Percentiles rank a stretch among this genome's conserved stretches.
Evolutionary conservation across 75 land plant genomes (phyloP).

Genomic region (Picea sitchensis): DNA sequence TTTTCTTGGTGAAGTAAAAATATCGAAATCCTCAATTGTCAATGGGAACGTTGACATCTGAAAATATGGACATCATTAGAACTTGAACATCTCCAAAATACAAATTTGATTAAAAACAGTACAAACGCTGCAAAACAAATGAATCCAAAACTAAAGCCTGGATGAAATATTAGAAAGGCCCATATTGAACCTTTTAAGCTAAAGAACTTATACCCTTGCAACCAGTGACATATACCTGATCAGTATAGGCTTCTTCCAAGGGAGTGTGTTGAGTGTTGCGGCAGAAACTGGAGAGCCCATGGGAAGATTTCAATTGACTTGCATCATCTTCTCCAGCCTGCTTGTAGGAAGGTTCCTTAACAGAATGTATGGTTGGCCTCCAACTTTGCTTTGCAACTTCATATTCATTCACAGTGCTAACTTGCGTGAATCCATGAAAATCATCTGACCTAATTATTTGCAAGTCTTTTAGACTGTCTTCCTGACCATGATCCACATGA

Average conservation of each 20-base stretch:
- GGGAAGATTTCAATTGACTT: not conserved
- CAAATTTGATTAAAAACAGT: not conserved
- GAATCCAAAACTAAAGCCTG: constrained; percentile 31
- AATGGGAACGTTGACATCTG: constrained; percentile 30
- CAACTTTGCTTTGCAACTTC: not conserved
- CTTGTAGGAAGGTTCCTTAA: not conserved
- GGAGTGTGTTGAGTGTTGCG: not conserved
- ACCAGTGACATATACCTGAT: not conserved
- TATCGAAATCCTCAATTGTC: constrained; percentile 28
- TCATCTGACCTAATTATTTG: constrained; percentile 1
- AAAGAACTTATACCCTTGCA: not conserved
- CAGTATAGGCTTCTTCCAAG: not conserved
- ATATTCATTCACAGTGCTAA: not conserved
- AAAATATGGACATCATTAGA: constrained; percentile 5
- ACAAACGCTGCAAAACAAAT: not conserved
- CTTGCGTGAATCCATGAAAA: constrained; percentile 37
- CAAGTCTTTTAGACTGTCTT: not conserved
- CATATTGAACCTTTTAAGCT: not conserved
- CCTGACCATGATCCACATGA: not conserved
- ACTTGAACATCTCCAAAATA: constrained; percentile 4
- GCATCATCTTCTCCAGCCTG: not conserved
- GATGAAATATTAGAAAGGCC: not conserved
- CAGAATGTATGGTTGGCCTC: not conserved
- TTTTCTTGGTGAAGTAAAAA: no score
- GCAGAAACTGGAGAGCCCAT: not conserved